Conservation (phyloP, 2,329 filamentous ascomycete genomes). For the Ophiostoma piceae region DNA sequence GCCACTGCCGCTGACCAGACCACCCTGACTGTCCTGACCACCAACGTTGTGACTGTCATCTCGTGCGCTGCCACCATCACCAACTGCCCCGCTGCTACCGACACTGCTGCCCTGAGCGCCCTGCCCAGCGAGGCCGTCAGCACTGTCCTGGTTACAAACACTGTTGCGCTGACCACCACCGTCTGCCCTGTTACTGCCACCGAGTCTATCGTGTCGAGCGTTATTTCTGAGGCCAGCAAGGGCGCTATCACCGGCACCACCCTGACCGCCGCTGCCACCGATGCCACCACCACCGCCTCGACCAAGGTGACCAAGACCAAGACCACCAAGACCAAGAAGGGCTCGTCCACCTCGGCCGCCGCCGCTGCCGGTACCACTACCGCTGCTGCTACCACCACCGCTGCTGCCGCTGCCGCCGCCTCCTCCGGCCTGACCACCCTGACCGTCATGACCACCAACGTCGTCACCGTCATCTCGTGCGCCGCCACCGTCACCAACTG, state of each 20-base stretch:
- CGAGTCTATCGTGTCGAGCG: constrained; percentile 37
- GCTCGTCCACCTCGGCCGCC: background rate
- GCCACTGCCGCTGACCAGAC: constrained; percentile 30
- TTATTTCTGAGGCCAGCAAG: constrained; percentile 33
- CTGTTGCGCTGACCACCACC: constrained; percentile 37
- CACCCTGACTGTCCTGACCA: constrained; percentile 41
- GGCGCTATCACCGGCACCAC: constrained; percentile 37
- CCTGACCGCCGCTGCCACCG: constrained; percentile 34
- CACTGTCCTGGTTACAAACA: constrained; percentile 38
- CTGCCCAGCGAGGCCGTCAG: constrained; percentile 32
- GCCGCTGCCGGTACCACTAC: background rate
- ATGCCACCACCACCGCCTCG: constrained; percentile 32
- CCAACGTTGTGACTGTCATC: constrained; percentile 37
- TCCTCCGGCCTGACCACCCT: constrained; percentile 36
- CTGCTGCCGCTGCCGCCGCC: background rate
- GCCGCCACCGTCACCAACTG: constrained; percentile 22
- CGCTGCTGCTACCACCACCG: background rate
- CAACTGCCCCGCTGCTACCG: constrained; percentile 32
- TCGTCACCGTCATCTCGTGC: constrained; percentile 36
- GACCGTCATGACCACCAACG: constrained; percentile 38
- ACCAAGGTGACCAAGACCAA: constrained; percentile 21
- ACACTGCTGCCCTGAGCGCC: constrained; percentile 37
- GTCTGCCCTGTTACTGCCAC: constrained; percentile 42
- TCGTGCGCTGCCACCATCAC: constrained; percentile 31
- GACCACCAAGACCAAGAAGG: constrained; percentile 20